phyloP scores from a whole-genome alignment of 176 grass and related monocot genomes.

The Chloris gayana region DNA sequence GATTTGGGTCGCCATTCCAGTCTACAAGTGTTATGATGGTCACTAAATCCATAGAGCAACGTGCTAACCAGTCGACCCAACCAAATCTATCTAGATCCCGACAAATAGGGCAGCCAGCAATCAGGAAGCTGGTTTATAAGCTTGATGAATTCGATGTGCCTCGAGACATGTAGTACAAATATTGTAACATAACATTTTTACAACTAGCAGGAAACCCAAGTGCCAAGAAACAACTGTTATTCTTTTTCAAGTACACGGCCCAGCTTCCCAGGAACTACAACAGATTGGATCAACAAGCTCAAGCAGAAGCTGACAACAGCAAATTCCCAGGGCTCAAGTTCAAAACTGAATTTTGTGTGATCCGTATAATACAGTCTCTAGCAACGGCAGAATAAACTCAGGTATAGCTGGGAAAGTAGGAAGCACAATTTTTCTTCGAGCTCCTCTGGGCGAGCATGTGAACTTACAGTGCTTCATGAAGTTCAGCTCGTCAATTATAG shows the following conservation, averaged over 20 bases:
- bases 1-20: background rate
- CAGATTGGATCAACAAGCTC: background rate
- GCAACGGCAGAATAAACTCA: background rate
- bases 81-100: no score
- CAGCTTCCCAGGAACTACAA: background rate
- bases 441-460: background rate
- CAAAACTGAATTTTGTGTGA: slow-evolving; percentile 10
- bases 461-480: slow-evolving; percentile 21
- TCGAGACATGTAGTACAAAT: background rate
- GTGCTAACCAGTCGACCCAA: no score
- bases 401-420: background rate
- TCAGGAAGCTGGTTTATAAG: background rate
- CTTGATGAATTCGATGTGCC: background rate
- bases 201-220: no score
- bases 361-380: slow-evolving; percentile 16
- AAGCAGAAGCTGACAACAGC: background rate
- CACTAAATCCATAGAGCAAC: no score
- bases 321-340: background rate
- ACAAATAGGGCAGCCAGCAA: no score
- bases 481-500: background rate
- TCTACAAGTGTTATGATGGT: background rate
- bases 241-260: no score
- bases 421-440: background rate
- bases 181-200: no score
- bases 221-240: no score